Evolutionary conservation across 1,139 yeast species (phyloP).

Genomic region (Eremothecium cymbalariae): DNA sequence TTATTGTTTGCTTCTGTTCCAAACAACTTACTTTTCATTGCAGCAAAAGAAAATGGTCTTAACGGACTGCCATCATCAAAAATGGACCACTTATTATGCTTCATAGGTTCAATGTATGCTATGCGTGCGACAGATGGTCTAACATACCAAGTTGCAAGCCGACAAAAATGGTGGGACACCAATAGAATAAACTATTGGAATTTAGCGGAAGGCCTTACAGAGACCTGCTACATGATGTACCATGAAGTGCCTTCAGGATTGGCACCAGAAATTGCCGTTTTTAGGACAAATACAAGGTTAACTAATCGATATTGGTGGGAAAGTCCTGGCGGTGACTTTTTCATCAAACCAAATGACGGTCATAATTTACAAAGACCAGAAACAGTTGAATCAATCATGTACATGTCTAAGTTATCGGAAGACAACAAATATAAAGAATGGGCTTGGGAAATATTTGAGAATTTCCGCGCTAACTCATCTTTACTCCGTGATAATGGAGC

Average conservation of each 20-base stretch:
- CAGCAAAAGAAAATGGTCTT: constrained; percentile 69
- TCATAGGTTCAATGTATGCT: constrained; percentile 84
- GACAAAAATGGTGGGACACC: constrained; percentile 38
- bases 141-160: constrained; percentile 45
- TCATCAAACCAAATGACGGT: constrained; percentile 60
- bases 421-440: constrained; percentile 78
- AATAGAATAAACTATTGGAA: constrained; percentile 49
- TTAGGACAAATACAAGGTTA: constrained; percentile 31
- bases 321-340: constrained; percentile 44
- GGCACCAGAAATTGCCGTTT: constrained; percentile 82
- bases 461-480: constrained; percentile 54
- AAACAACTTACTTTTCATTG: constrained; percentile 49
- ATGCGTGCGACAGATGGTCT: constrained; percentile 82
- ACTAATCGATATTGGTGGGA: constrained; percentile 13
- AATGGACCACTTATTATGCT: constrained; percentile 93
- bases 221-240: constrained; percentile 81
- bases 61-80: constrained; percentile 54
- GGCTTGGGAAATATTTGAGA: constrained; percentile 82
- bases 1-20: constrained; percentile 47
- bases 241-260: constrained; percentile 65
- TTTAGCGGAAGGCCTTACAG: constrained; percentile 67
- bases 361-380: constrained; percentile 92
- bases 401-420: constrained; percentile 71
- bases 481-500: constrained; percentile 35
- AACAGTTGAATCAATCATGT: constrained; percentile 82